phyloP scores from a whole-genome alignment of 768 basidiomycete species.

The Mycena albidolilacea region DNA sequence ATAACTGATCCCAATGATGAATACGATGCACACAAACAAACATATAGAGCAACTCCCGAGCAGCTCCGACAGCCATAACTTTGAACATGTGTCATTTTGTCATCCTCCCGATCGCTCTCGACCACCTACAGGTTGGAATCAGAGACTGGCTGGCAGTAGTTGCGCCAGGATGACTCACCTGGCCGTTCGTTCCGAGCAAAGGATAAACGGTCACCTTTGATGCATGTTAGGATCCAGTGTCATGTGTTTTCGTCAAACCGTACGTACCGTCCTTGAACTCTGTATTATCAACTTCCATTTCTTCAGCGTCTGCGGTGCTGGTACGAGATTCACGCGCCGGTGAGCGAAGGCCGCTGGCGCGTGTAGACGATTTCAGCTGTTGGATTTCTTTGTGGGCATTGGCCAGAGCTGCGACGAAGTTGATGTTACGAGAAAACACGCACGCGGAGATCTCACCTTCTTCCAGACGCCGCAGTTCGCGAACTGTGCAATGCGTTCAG shows the following conservation, averaged over 20 bases:
- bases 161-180: constrained; percentile 5
- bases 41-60: not conserved
- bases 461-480: constrained; percentile 36
- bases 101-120: constrained; percentile 20
- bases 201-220: constrained; percentile 20
- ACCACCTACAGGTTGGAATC: not conserved
- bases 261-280: constrained; percentile 24
- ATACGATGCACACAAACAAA: constrained; percentile 2
- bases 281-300: constrained; percentile 31
- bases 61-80: not conserved
- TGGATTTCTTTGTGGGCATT: constrained; percentile 37
- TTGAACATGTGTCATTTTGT: not conserved
- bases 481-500: constrained; percentile 15
- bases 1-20: not conserved
- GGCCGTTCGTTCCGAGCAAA: constrained; percentile 19
- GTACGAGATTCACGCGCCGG: constrained; percentile 6
- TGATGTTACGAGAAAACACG: not conserved
- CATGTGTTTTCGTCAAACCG: not conserved
- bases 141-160: not conserved
- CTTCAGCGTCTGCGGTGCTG: constrained; percentile 26
- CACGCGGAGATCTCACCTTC: constrained; percentile 9
- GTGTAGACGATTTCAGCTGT: constrained; percentile 32
- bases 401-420: constrained; percentile 20
- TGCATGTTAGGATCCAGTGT: not conserved
- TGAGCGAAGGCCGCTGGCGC: not conserved